Evolutionary conservation across 164 flowering plant genomes (phyloP).

Genomic region (Annona cherimola): DNA sequence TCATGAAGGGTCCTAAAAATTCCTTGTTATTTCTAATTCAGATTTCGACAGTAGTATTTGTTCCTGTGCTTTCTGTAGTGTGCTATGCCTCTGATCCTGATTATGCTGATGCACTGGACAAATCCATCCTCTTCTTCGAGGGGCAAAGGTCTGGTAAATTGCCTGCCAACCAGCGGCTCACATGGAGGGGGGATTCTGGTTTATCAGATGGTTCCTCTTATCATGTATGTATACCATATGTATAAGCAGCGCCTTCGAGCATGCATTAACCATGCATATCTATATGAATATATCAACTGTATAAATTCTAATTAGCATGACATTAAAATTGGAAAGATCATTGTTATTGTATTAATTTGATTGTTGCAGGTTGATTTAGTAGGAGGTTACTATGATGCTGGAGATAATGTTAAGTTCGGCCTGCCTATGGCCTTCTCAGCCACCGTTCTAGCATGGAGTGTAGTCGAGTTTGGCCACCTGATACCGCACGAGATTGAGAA

Average conservation of each 20-base stretch:
- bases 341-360: background rate
- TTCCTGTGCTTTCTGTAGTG: slow-evolving; percentile 13
- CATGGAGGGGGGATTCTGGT: slow-evolving; percentile 74
- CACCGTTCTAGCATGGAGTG: slow-evolving; percentile 81
- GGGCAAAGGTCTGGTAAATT: slow-evolving; percentile 81
- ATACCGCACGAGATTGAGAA: slow-evolving; percentile 52
- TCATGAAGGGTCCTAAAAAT: slow-evolving; percentile 13
- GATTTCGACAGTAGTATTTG: slow-evolving; percentile 8
- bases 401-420: slow-evolving; percentile 88
- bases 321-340: too few species aligned
- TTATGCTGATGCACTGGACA: slow-evolving; percentile 60
- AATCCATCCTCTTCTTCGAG: slow-evolving; percentile 81
- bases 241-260: background rate
- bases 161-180: slow-evolving; percentile 62
- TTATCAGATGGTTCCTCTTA: slow-evolving; percentile 65
- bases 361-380: slow-evolving; percentile 67
- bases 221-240: slow-evolving; percentile 29
- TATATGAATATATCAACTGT: too few species aligned
- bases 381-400: slow-evolving; percentile 96
- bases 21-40: slow-evolving; percentile 11
- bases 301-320: too few species aligned
- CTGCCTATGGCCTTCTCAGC: slow-evolving; percentile 92
- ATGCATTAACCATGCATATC: too few species aligned
- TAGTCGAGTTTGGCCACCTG: slow-evolving; percentile 71
- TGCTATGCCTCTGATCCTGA: slow-evolving; percentile 36